Base-by-base conservation (phyloP, 768 basidiomycete species). In the Thelephora ganbajun region DNA sequence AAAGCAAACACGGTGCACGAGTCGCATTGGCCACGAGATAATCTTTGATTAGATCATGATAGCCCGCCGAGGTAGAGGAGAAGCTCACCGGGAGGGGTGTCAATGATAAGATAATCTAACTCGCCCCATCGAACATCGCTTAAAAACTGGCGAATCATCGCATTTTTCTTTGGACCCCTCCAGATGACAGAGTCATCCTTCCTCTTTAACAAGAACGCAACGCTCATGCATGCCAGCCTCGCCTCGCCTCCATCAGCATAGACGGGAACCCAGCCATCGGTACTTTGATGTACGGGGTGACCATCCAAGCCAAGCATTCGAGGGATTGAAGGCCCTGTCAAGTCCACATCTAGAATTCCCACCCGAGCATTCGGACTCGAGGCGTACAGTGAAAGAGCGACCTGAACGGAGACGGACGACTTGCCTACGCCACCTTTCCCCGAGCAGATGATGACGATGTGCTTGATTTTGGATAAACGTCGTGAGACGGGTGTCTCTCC, bases 371-470 rank as follows among this genome's bases (percentile, higher is more conserved):
- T 73, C 5, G 82, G 77, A 2, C 79, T 73, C 19, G 76, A 80
- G 1, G 71, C 69, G 66, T 86, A 77, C 6, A 99, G 78, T 51
- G 80, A 87, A 44, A 98, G 75, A 0, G 96, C 93, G 26, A 98
- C 74, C 56, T 98, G 96, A 6, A 83, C 77, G 2, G 90, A 80
- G 19, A 97, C 83, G 1, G 91, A 94, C n/a, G 93, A 97, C 67
- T 99, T 99, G 48, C 96, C 96, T 36, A 98, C 96, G 33, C 94
- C 96, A 33, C 96, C 96, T 64, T 99, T 99, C 6, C 96, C 96
- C 0, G 92, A 89, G 35, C 93, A 75, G 48, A 99, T 90, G 52
- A 98, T 79, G 54, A 99, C 79, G 61, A 99, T 78, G 56, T 91
- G 76, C 54, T 83, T 82, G 55, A 99, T 78, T 1, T 70, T 67